These are phyloP conservation scores for Agaricus blazei DNA, from an alignment of 768 basidiomycete species.

Conservation along the genomic window DNA sequence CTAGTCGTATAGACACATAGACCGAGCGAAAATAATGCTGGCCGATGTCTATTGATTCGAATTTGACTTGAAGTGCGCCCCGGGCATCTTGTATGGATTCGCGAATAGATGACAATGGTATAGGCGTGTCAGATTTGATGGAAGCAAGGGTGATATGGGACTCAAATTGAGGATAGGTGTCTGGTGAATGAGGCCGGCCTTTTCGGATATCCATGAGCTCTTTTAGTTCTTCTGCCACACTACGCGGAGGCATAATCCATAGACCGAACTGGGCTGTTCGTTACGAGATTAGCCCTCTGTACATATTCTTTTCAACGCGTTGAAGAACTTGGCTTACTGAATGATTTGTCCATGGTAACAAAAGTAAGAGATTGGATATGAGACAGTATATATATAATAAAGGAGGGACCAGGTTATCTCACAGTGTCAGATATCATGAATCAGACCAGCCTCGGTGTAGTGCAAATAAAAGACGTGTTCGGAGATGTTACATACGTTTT, in stretches of 20 bases:
- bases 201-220: constrained; percentile 39
- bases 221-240: constrained; percentile 38
- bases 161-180: constrained; percentile 54
- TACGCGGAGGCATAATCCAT: constrained; percentile 63
- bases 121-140: constrained; percentile 25
- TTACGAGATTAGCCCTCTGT: not conserved
- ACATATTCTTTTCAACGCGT: not conserved
- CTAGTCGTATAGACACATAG: constrained; percentile 45
- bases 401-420: not conserved
- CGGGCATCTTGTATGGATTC: constrained; percentile 12
- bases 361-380: no score
- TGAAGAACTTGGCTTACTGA: not conserved
- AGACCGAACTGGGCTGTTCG: constrained; percentile 29
- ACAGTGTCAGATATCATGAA: no score
- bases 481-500: not conserved
- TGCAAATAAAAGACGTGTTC: not conserved
- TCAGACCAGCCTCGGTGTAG: no score
- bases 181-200: constrained; percentile 18
- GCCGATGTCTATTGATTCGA: constrained; percentile 52
- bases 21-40: constrained; percentile 70
- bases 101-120: constrained; percentile 19
- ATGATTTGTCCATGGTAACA: not conserved
- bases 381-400: not conserved
- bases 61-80: constrained; percentile 32
- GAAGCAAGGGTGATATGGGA: constrained; percentile 71